Conservation (phyloP, 139 green algal genomes). For the Ostreobium quekettii region DNA sequence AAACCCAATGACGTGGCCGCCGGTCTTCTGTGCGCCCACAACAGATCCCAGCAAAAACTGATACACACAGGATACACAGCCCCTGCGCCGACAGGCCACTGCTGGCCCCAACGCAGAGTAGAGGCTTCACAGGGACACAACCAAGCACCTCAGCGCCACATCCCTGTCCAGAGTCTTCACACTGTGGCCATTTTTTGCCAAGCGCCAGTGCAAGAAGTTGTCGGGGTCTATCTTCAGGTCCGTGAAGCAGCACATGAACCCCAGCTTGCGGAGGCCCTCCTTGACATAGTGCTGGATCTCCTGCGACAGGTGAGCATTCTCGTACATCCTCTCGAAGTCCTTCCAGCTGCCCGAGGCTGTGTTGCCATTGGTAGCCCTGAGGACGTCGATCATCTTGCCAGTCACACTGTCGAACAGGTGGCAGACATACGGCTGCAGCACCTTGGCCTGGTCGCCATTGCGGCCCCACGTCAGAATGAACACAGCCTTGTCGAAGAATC, state of each 20-base stretch:
- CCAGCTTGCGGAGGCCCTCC: neutral
- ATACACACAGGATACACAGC: too few relatives aligned
- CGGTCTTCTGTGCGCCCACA: too few relatives aligned
- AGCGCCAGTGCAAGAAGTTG: neutral
- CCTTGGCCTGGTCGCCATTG: neutral
- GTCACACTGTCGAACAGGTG: constrained; percentile 1
- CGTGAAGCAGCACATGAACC: neutral
- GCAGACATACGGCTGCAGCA: neutral
- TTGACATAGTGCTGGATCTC: neutral
- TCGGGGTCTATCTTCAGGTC: neutral
- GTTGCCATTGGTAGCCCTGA: neutral
- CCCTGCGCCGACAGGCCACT: too few relatives aligned
- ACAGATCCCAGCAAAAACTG: too few relatives aligned
- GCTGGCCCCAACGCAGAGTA: too few relatives aligned
- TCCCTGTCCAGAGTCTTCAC: neutral
- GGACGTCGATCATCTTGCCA: neutral
- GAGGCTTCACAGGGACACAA: neutral
- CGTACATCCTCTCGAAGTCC: neutral
- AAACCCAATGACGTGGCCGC: too few relatives aligned
- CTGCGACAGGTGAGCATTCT: neutral
- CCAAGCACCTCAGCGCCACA: neutral
- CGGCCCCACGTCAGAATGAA: neutral
- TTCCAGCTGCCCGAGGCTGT: neutral
- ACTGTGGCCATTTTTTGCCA: neutral
- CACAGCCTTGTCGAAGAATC: constrained; percentile 2